Percentiles rank a stretch among this genome's conserved stretches.
These are phyloP conservation scores for Cyberlindnera subsufficiens DNA, from an alignment of 805 yeast genomes.

Conservation along the genomic window DNA sequence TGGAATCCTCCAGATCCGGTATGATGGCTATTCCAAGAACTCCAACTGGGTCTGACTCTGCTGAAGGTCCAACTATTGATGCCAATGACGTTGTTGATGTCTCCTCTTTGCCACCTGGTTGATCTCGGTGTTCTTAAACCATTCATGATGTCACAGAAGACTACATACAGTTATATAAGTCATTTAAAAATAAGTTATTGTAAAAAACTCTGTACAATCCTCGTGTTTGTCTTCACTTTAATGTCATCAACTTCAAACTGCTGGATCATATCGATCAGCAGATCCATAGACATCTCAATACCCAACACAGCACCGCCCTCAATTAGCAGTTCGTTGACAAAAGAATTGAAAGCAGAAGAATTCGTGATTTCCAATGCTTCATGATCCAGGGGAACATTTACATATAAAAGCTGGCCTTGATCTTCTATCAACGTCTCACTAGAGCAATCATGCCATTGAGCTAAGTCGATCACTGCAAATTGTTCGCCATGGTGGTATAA, in stretches of 20 bases:
- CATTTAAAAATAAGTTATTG: neutral
- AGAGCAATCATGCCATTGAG: slow-evolving; percentile 39
- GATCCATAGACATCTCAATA: slow-evolving; percentile 34
- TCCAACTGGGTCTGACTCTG: slow-evolving; percentile 46
- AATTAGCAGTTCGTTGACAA: slow-evolving; percentile 36
- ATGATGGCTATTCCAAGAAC: slow-evolving; percentile 99
- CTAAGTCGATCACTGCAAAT: slow-evolving; percentile 39
- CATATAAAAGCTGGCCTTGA: slow-evolving; percentile 22
- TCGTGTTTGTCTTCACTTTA: slow-evolving; percentile 23
- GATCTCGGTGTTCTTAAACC: slow-evolving; percentile 13
- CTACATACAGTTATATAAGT: neutral
- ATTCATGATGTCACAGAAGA: neutral
- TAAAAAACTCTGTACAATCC: slow-evolving; percentile 9
- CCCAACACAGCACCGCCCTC: slow-evolving; percentile 33
- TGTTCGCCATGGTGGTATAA: slow-evolving; percentile 32
- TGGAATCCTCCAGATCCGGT: slow-evolving; percentile 96
- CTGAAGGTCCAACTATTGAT: slow-evolving; percentile 44
- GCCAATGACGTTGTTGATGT: slow-evolving; percentile 77
- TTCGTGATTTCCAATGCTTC: slow-evolving; percentile 38
- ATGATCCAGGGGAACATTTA: slow-evolving; percentile 35
- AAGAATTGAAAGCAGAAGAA: slow-evolving; percentile 33
- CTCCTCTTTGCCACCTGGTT: slow-evolving; percentile 94
- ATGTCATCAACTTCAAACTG: slow-evolving; percentile 26
- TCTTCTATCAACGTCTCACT: slow-evolving; percentile 25
- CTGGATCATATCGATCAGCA: slow-evolving; percentile 27